Percentiles rank a stretch among this genome's conserved stretches.
Evolutionary conservation across 2,329 filamentous ascomycete species (phyloP).

Genomic region (Sordariomycetes sp.): DNA sequence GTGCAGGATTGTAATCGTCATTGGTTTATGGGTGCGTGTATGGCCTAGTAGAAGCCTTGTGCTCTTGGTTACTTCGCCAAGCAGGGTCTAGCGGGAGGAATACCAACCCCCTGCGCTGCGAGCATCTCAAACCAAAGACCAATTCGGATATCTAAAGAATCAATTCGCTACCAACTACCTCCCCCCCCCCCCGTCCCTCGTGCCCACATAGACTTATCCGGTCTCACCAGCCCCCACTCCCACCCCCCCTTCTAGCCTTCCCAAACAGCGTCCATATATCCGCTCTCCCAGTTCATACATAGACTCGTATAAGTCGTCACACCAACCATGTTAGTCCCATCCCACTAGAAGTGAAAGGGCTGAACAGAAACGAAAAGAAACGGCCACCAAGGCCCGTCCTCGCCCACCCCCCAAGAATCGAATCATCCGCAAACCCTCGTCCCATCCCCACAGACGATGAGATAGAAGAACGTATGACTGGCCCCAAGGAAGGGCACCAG

Average conservation of each 20-base stretch:
- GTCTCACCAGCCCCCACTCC: not conserved
- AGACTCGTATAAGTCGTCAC: slow-evolving; percentile 1
- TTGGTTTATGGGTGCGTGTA: not conserved
- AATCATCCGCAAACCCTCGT: not conserved
- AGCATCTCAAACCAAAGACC: not conserved
- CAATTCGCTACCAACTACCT: not conserved
- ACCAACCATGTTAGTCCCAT: not conserved
- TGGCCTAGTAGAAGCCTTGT: not conserved
- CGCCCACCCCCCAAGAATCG: not conserved
- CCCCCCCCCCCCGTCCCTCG: not conserved
- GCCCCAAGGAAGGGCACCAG: not conserved
- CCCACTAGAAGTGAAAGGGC: slow-evolving; percentile 1
- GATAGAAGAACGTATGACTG: not conserved
- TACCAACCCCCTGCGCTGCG: not conserved
- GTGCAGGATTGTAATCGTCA: not conserved
- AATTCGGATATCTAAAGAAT: not conserved
- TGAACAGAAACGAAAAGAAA: slow-evolving; percentile 4
- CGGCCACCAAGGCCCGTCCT: not conserved
- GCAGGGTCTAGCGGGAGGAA: not conserved
- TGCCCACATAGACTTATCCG: not conserved
- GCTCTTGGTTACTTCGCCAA: not conserved
- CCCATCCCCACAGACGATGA: not conserved
- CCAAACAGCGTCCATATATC: too few species aligned
- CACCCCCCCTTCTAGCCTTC: not conserved
- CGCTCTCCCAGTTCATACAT: not conserved